These are phyloP conservation scores for Rhynchosporium secalis DNA, from an alignment of 2,329 filamentous ascomycete genomes.

Conservation along the genomic window DNA sequence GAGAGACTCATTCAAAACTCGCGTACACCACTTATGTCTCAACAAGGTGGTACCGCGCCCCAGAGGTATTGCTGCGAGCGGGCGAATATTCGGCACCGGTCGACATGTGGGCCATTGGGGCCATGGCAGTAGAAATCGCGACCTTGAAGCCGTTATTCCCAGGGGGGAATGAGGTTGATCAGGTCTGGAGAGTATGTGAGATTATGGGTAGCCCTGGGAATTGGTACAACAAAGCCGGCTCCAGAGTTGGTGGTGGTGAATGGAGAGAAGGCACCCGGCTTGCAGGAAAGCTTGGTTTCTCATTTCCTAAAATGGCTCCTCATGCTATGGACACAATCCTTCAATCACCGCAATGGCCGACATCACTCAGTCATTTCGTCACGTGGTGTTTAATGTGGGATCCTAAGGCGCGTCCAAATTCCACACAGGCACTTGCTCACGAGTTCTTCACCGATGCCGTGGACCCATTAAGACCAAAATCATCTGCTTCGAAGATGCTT, in stretches of 20 bases:
- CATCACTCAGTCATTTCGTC: conserved; percentile 85
- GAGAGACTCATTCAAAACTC: conserved; percentile 93
- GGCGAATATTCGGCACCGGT: conserved; percentile 97
- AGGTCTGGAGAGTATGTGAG: conserved; percentile 98
- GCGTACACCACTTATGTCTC: conserved; percentile 99
- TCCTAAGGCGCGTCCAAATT: conserved; percentile 86
- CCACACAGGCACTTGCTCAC: conserved; percentile 88
- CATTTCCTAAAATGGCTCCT: conserved; percentile 98
- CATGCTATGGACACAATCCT: conserved; percentile 95
- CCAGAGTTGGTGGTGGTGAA: conserved; percentile 87
- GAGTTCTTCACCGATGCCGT: conserved; percentile 93
- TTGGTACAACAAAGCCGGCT: conserved; percentile 92
- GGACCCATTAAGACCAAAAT: conserved; percentile 90
- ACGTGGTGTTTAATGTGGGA: conserved; percentile 99
- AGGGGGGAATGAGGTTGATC: conserved; percentile 96
- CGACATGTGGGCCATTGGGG: conserved; percentile 97
- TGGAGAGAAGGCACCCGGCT: conserved; percentile 94
- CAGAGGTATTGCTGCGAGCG: conserved; percentile 88
- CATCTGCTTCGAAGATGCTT: conserved; percentile 78
- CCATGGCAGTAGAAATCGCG: conserved; percentile 97
- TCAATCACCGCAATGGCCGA: conserved; percentile 86
- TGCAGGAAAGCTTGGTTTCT: conserved; percentile 95
- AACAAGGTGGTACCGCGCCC: conserved; percentile 91
- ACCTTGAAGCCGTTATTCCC: conserved; percentile 96
- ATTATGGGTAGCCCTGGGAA: conserved; percentile 99